These are phyloP conservation scores for Trifolium pratense DNA, from an alignment of 306 rosid species.

Conservation along the genomic window DNA sequence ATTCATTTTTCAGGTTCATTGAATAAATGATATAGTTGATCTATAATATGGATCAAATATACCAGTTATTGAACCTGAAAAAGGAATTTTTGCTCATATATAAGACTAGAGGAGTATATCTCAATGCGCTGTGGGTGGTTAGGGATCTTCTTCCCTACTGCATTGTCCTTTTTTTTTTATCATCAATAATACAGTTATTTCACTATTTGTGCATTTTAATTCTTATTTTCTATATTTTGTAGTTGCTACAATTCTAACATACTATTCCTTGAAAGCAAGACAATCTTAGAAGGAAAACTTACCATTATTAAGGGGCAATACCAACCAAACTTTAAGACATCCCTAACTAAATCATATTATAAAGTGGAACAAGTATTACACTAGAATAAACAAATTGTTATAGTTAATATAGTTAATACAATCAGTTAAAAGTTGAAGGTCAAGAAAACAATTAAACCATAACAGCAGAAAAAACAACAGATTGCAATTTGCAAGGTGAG, in stretches of 20 bases:
- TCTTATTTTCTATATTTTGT: too few relatives aligned
- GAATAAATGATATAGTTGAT: too few relatives aligned
- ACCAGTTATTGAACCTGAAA: too few relatives aligned
- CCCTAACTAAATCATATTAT: not conserved
- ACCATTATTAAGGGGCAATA: not conserved
- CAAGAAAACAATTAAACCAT: constrained; percentile 29
- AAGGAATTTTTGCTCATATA: too few relatives aligned
- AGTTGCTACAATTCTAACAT: not conserved
- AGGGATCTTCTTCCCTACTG: too few relatives aligned
- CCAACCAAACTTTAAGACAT: not conserved
- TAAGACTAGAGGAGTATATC: too few relatives aligned
- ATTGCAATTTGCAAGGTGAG: constrained; percentile 29
- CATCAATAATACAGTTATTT: too few relatives aligned
- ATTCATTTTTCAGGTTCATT: too few relatives aligned
- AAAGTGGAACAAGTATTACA: not conserved
- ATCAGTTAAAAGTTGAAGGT: constrained; percentile 30
- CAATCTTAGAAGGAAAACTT: not conserved
- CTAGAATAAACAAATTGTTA: constrained; percentile 33
- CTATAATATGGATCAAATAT: too few relatives aligned
- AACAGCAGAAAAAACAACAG: constrained; percentile 13
- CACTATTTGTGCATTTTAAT: too few relatives aligned
- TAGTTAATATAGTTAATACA: constrained; percentile 39
- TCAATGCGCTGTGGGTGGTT: too few relatives aligned
- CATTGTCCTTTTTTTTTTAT: too few relatives aligned
- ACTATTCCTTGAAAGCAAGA: not conserved